These are phyloP conservation scores for Strobilomyces confusus DNA, from an alignment of 768 basidiomycete genomes.

Conservation along the genomic window DNA sequence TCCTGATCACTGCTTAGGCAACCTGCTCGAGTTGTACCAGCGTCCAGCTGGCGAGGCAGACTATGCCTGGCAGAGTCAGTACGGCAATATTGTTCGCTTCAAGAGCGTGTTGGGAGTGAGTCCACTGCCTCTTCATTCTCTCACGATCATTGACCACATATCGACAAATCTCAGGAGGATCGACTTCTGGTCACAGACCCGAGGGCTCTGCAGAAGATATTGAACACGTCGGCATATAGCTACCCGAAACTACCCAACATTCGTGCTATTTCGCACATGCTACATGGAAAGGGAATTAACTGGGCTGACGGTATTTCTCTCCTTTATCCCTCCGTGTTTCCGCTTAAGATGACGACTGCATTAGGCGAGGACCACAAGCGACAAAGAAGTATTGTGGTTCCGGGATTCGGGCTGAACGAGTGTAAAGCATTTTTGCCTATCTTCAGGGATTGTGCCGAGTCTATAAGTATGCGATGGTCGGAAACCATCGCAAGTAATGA, in stretches of 20 bases:
- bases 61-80: slow-evolving; percentile 26
- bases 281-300: slow-evolving; percentile 32
- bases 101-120: slow-evolving; percentile 24
- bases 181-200: background rate
- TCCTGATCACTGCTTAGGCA: slow-evolving; percentile 16
- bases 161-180: background rate
- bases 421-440: slow-evolving; percentile 48
- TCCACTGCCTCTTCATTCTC: background rate
- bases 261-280: background rate
- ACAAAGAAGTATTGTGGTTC: slow-evolving; percentile 50
- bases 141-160: background rate
- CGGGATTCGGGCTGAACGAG: slow-evolving; percentile 50
- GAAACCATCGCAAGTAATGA: slow-evolving; percentile 11
- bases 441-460: slow-evolving; percentile 36
- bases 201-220: background rate
- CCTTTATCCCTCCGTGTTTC: background rate
- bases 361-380: slow-evolving; percentile 43
- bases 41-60: slow-evolving; percentile 26
- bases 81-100: slow-evolving; percentile 24
- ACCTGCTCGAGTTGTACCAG: slow-evolving; percentile 23
- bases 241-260: background rate
- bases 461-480: slow-evolving; percentile 15
- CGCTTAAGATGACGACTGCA: slow-evolving; percentile 2
- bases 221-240: background rate
- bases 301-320: slow-evolving; percentile 36